These are phyloP conservation scores for Thelephora terrestris DNA, from an alignment of 1,284 basidiomycete genomes.

Conservation along the genomic window DNA sequence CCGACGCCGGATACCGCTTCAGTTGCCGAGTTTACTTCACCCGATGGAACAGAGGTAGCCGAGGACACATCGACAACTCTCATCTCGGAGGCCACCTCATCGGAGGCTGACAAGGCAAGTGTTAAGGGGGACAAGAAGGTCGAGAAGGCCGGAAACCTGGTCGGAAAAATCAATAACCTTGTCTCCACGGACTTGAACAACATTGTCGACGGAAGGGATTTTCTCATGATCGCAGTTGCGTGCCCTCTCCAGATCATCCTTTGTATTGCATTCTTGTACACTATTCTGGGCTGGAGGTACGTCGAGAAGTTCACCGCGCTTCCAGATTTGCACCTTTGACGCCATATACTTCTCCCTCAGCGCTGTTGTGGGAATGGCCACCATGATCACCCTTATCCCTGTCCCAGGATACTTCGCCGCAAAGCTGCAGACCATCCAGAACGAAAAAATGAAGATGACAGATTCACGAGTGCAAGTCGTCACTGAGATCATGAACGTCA, in stretches of 20 bases:
- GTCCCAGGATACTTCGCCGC: constrained; percentile 31
- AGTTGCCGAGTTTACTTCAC: constrained; percentile 10
- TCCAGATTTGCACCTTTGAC: not conserved
- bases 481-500: constrained; percentile 33
- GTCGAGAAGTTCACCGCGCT: not conserved
- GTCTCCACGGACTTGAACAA: constrained; percentile 26
- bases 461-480: constrained; percentile 39
- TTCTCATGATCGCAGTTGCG: constrained; percentile 21
- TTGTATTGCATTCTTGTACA: constrained; percentile 33
- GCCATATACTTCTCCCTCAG: constrained; percentile 13
- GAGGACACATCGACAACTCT: not conserved
- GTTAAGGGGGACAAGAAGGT: not conserved
- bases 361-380: constrained; percentile 38
- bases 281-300: constrained; percentile 39
- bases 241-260: constrained; percentile 28
- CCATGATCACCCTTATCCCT: constrained; percentile 42
- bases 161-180: constrained; percentile 39
- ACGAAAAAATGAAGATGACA: constrained; percentile 27
- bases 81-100: not conserved
- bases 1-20: constrained; percentile 20
- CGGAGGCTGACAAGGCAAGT: not conserved
- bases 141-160: constrained; percentile 26
- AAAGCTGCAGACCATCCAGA: constrained; percentile 21
- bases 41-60: not conserved
- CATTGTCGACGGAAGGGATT: constrained; percentile 24